Base-by-base conservation (phyloP, 2,329 filamentous ascomycete species). In the Cryoendolithus antarcticus region DNA sequence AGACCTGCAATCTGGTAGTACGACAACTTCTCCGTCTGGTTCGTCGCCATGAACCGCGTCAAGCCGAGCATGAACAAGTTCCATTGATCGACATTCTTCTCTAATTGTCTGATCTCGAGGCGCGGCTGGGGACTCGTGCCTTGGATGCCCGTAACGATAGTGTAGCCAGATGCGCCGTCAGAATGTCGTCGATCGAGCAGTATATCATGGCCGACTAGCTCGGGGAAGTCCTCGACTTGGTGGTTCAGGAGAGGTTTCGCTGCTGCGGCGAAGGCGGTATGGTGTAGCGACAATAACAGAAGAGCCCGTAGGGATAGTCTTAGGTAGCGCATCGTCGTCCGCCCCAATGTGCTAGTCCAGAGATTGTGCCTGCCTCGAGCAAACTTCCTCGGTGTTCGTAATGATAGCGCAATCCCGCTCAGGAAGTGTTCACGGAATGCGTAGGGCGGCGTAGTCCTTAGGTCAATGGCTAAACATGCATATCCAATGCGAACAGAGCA, bases 31-130 rank as follows among this genome's bases (percentile, higher is more conserved):
- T 75, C 66, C 24, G 67, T 65, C 60, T 86, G 80, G 46, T 77
- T 65, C 41, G 74, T 74, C 44, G 67, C 71, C 61, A 85, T 78
- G 65, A 89, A 76, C 63, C 77, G 75, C 56, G 74, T 75, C 50
- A 91, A 69, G 9, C 80, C 81, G 35, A 89, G 70, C 19, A 93
- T 65, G 58, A 81, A 93, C 42, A 93, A 61, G 55, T 83, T 85
- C 76, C 80, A 86, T 54, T 73, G 71, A 51, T 84, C 75, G 6
- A 69, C 59, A 42, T 83, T 71, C 39, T 70, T 62, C 42, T 71
- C 62, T 49, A 93, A 66, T 30, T 80, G 64, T 34, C 79, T 70
- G 46, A 93, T 74, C 53, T 91, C 82, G 36, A 70, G 67, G 46
- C 85, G 73, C 10, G 60, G 53, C 30, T 61, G 52, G 11, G 57